Conservation (phyloP, 805 yeast genomes). For the Nakazawaea holstii region DNA sequence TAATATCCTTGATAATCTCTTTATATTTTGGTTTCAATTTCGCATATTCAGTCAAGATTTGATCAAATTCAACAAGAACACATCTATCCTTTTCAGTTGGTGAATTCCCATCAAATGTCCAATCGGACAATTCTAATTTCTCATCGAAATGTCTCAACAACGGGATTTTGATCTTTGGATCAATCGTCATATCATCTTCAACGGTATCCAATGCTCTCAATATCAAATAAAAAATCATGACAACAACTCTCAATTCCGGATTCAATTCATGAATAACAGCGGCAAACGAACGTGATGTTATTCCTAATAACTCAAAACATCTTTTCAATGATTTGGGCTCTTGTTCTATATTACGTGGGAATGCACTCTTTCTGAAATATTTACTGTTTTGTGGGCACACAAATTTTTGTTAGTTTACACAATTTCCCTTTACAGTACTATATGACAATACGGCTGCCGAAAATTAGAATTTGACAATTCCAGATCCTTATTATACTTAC, state of each 20-base stretch:
- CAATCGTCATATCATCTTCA: conserved; percentile 92
- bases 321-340: conserved; percentile 41
- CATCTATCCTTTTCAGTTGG: conserved; percentile 77
- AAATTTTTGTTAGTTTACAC: background rate
- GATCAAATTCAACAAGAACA: conserved; percentile 76
- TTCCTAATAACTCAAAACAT: conserved; percentile 62
- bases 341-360: conserved; percentile 37
- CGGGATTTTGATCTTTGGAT: conserved; percentile 66
- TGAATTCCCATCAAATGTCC: conserved; percentile 76
- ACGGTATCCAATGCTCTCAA: conserved; percentile 91
- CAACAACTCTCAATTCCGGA: conserved; percentile 79
- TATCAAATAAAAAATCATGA: conserved; percentile 79
- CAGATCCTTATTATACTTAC: no score
- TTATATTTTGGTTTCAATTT: conserved; percentile 70
- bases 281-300: conserved; percentile 89
- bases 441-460: background rate
- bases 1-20: conserved; percentile 70
- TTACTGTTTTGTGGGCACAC: conserved; percentile 24
- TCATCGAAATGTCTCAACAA: conserved; percentile 62
- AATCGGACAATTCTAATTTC: conserved; percentile 58
- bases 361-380: conserved; percentile 46
- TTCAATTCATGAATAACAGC: conserved; percentile 88
- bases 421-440: background rate
- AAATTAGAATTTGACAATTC: no score
- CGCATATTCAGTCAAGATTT: conserved; percentile 66